phyloP scores from a whole-genome alignment of 345 rosid genomes.

The Rhizophora mangle region DNA sequence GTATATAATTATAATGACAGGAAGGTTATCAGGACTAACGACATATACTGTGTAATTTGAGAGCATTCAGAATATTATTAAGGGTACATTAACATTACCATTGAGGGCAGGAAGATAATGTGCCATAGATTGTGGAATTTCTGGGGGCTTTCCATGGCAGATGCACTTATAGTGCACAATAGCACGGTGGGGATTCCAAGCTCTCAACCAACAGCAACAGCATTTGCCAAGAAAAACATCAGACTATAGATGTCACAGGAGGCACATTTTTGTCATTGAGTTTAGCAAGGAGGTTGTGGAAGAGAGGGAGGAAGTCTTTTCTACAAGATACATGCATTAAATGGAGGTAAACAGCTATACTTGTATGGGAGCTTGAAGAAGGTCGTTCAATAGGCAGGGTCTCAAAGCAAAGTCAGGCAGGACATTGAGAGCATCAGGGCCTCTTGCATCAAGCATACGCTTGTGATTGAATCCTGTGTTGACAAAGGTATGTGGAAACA shows the following conservation, averaged over 20 bases:
- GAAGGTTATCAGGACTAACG: neutral
- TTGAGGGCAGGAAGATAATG: neutral
- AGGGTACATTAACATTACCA: no score
- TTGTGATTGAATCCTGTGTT: neutral
- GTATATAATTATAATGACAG: neutral
- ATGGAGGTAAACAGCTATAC: neutral
- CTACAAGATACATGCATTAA: neutral
- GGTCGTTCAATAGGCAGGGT: neutral
- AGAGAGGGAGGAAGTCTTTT: constrained; percentile 20
- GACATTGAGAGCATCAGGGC: neutral
- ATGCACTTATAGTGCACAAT: constrained; percentile 8
- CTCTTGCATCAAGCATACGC: neutral
- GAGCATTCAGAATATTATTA: no score
- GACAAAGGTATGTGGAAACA: constrained; percentile 8
- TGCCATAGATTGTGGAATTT: no score
- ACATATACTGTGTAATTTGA: no score
- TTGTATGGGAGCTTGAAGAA: neutral
- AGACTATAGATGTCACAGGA: constrained; percentile 33
- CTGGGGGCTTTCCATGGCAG: neutral
- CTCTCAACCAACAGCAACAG: constrained; percentile 39
- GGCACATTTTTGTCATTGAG: constrained; percentile 27
- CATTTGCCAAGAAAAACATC: constrained; percentile 38
- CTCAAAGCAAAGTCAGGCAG: constrained; percentile 1
- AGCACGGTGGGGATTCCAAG: constrained; percentile 30
- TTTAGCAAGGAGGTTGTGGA: constrained; percentile 26